Percentiles rank a stretch among this genome's conserved stretches.
Evolutionary conservation across 768 basidiomycete genomes (phyloP).

Genomic region (Myochromella boudieri): DNA sequence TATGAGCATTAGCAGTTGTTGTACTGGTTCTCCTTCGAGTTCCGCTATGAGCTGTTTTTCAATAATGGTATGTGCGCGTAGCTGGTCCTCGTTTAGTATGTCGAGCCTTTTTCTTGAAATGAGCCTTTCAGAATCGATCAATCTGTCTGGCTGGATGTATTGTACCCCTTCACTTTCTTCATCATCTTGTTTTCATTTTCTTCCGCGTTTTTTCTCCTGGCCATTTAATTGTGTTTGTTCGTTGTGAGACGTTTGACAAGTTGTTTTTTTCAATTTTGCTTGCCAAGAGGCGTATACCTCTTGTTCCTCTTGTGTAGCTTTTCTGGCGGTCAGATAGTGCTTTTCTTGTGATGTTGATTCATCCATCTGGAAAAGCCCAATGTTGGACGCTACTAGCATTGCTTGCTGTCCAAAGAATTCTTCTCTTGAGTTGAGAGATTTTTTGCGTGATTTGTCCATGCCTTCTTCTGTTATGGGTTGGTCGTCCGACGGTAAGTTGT

Average conservation of each 20-base stretch:
- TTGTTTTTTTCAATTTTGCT: background rate
- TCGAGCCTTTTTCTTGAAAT: background rate
- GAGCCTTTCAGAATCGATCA: background rate
- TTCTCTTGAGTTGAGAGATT: background rate
- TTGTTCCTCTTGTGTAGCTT: background rate
- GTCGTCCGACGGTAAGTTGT: background rate
- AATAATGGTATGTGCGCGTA: slow-evolving; percentile 35
- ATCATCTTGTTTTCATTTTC: background rate
- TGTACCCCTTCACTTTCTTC: background rate
- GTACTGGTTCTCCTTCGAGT: slow-evolving; percentile 13
- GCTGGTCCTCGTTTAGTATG: slow-evolving; percentile 32
- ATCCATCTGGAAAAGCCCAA: background rate
- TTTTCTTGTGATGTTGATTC: background rate
- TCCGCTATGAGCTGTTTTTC: slow-evolving; percentile 23
- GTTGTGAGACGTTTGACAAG: background rate
- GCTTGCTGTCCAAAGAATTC: background rate
- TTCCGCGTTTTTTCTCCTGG: background rate
- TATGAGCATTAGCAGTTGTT: slow-evolving; percentile 36
- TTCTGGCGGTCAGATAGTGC: background rate
- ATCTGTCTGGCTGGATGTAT: background rate
- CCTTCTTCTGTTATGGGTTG: background rate
- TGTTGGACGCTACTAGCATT: background rate
- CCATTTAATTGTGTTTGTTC: background rate
- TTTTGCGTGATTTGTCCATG: background rate
- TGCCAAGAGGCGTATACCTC: background rate